Percentiles rank a stretch among this genome's conserved stretches.
These are phyloP conservation scores for Metschnikowia amazonensis DNA, from an alignment of 805 yeast species.

Conservation along the genomic window DNA sequence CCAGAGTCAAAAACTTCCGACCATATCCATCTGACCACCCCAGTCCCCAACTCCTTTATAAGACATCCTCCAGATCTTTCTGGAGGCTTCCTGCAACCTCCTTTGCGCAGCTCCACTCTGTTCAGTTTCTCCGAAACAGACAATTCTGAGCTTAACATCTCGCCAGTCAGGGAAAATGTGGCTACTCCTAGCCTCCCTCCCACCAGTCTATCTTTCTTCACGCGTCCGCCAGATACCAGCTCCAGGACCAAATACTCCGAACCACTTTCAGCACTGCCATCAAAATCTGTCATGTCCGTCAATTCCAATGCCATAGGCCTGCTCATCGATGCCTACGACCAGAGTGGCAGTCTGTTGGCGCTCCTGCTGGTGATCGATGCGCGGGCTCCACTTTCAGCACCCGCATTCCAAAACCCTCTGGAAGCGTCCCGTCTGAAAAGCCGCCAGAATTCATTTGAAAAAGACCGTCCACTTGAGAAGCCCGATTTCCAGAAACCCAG, in stretches of 20 bases:
- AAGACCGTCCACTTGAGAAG: background rate
- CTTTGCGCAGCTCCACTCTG: conserved; percentile 4
- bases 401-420: conserved; percentile 6
- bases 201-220: background rate
- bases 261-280: conserved; percentile 17
- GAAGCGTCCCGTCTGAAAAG: background rate
- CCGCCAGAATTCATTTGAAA: background rate
- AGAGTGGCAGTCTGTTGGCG: conserved; percentile 23
- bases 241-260: background rate
- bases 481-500: background rate
- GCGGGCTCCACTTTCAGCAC: conserved; percentile 2
- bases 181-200: background rate
- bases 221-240: background rate
- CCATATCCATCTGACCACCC: too few relatives aligned
- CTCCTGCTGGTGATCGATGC: conserved; percentile 5
- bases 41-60: too few relatives aligned
- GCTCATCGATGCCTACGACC: conserved; percentile 29
- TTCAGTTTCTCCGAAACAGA: conserved; percentile 28
- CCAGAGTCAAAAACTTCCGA: too few relatives aligned
- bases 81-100: background rate
- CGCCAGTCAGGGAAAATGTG: conserved; percentile 11
- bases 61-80: too few relatives aligned
- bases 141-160: conserved; percentile 22
- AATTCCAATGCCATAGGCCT: conserved; percentile 26
- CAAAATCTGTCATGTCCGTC: conserved; percentile 19